Conservation (phyloP, 2,329 filamentous ascomycete genomes). For the Pseudogymnoascus sp. region DNA sequence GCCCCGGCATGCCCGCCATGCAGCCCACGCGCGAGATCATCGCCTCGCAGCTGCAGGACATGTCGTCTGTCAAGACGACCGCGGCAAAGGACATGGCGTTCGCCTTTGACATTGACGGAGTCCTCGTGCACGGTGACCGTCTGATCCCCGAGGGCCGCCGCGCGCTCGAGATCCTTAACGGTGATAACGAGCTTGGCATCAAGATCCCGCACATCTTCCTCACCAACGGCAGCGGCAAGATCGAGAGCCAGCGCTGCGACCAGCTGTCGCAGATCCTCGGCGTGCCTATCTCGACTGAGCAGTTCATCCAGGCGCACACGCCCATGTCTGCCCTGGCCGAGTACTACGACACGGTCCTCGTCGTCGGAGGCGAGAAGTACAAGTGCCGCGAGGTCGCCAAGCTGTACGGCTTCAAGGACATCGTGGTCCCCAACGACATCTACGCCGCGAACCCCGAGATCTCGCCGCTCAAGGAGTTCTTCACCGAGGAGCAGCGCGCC, state of each 20-base stretch:
- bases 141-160: conserved; percentile 59
- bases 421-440: conserved; percentile 66
- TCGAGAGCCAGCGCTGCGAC: conserved; percentile 53
- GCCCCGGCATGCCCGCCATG: conserved; percentile 46
- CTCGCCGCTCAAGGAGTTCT: conserved; percentile 56
- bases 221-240: conserved; percentile 67
- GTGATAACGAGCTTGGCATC: conserved; percentile 69
- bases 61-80: conserved; percentile 55
- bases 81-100: conserved; percentile 74
- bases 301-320: conserved; percentile 72
- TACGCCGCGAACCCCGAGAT: conserved; percentile 60
- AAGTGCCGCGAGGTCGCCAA: conserved; percentile 66
- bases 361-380: conserved; percentile 68
- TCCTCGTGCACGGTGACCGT: conserved; percentile 64
- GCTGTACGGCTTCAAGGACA: conserved; percentile 65
- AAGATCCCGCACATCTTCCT: conserved; percentile 69
- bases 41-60: conserved; percentile 60
- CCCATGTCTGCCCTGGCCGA: conserved; percentile 68
- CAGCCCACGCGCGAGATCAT: conserved; percentile 59
- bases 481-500: conserved; percentile 58
- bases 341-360: conserved; percentile 69
- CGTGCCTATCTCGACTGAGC: conserved; percentile 57
- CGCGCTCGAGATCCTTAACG: conserved; percentile 62
- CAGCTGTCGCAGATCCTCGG: conserved; percentile 60
- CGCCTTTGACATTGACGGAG: conserved; percentile 70